Evolutionary conservation across 345 rosid genomes (phyloP).

Genomic region (Cardiospermum halicacabum): DNA sequence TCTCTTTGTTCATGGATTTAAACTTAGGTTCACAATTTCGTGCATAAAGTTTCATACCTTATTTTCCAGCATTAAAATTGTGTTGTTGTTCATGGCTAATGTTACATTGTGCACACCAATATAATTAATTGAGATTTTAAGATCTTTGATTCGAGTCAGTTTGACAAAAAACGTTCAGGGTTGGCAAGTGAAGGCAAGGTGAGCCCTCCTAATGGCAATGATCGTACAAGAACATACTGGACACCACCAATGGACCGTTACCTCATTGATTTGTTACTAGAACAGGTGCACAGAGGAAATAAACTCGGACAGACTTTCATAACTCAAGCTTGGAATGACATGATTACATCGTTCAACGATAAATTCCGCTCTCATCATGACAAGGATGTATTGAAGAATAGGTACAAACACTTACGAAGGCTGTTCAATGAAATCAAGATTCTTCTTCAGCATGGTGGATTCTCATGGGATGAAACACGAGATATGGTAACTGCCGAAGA

Average conservation of each 20-base stretch:
- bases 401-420: slow-evolving; percentile 82
- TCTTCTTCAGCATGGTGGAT: slow-evolving; percentile 63
- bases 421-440: slow-evolving; percentile 58
- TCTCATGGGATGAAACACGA: slow-evolving; percentile 70
- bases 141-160: slow-evolving; percentile 5
- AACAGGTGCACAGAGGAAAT: slow-evolving; percentile 70
- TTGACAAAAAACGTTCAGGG: slow-evolving; percentile 10
- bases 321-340: slow-evolving; percentile 70
- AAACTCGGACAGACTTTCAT: slow-evolving; percentile 80
- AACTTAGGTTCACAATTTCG: not conserved
- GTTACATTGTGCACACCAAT: not conserved
- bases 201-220: slow-evolving; percentile 27
- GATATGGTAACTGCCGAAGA: slow-evolving; percentile 85
- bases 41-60: not conserved
- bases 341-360: slow-evolving; percentile 55
- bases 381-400: slow-evolving; percentile 78
- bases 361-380: slow-evolving; percentile 55
- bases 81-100: not conserved
- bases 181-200: slow-evolving; percentile 42
- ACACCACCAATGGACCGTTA: slow-evolving; percentile 85
- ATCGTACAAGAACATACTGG: slow-evolving; percentile 83
- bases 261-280: slow-evolving; percentile 69
- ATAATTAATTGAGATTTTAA: not conserved
- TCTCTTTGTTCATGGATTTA: not conserved
- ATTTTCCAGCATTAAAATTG: not conserved